Conservation (phyloP, 306 rosid species). For the Prunus persica region DNA sequence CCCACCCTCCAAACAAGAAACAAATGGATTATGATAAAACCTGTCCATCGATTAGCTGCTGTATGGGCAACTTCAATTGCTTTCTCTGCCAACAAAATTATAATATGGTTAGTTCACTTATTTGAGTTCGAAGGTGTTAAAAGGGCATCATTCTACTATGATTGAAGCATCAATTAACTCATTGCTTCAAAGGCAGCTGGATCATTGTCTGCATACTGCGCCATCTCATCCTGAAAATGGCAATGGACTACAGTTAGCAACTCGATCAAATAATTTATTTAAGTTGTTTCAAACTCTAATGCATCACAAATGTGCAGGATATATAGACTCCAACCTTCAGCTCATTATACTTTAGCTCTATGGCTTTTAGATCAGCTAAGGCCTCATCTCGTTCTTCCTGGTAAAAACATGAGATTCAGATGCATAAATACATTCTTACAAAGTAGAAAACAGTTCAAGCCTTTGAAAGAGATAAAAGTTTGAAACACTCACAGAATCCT, state of each 20-base stretch:
- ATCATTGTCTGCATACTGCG: conserved; percentile 83
- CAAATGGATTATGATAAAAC: conserved; percentile 34
- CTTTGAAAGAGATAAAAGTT: conserved; percentile 11
- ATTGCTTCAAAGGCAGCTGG: conserved; percentile 90
- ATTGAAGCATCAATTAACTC: conserved; percentile 52
- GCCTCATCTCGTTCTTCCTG: conserved; percentile 87
- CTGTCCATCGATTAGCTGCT: conserved; percentile 98
- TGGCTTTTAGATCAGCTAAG: conserved; percentile 62
- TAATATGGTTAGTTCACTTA: conserved; percentile 27
- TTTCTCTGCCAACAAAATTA: conserved; percentile 51
- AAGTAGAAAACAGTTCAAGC: conserved; percentile 11
- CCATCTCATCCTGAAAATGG: conserved; percentile 66
- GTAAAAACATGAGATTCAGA: conserved; percentile 16
- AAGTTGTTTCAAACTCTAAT: background rate
- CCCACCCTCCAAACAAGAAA: background rate
- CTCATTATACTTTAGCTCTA: conserved; percentile 59
- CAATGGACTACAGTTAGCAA: conserved; percentile 19
- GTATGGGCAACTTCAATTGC: conserved; percentile 76
- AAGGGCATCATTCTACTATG: conserved; percentile 2
- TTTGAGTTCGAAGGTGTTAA: background rate
- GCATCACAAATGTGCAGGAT: conserved; percentile 8
- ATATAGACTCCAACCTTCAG: conserved; percentile 58
- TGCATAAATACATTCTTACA: conserved; percentile 10
- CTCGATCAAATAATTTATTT: background rate
- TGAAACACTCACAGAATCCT: conserved; percentile 72